Conservation (phyloP, 2,329 filamentous ascomycete genomes). For the Scolecobasidium constrictum region DNA sequence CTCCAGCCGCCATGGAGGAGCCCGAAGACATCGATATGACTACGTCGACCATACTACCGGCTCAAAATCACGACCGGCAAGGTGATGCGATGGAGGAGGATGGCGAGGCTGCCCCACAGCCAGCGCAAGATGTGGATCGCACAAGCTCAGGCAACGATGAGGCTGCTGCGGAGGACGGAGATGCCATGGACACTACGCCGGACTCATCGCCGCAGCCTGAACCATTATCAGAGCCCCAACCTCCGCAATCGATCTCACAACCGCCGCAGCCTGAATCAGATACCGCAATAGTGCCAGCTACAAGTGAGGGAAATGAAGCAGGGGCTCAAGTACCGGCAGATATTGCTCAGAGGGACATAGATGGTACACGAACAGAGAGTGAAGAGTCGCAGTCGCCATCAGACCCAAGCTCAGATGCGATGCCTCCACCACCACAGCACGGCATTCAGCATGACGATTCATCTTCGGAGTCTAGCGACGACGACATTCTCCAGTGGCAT, state of each 20-base stretch:
- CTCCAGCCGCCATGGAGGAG: slow-evolving; percentile 13
- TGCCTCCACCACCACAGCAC: not conserved
- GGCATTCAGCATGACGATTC: slow-evolving; percentile 25
- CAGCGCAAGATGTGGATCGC: slow-evolving; percentile 19
- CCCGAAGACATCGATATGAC: slow-evolving; percentile 22
- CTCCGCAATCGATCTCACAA: too few relatives aligned
- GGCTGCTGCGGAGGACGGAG: slow-evolving; percentile 13
- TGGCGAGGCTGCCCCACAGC: slow-evolving; percentile 9
- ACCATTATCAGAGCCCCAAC: too few relatives aligned
- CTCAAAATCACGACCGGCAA: slow-evolving; percentile 13
- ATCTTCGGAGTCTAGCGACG: slow-evolving; percentile 11
- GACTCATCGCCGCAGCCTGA: slow-evolving; percentile 17
- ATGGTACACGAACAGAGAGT: not conserved
- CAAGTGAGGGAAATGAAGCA: not conserved
- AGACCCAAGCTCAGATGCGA: not conserved
- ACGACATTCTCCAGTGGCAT: slow-evolving; percentile 32
- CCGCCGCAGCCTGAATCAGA: not conserved
- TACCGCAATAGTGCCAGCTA: not conserved
- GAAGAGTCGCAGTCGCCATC: not conserved
- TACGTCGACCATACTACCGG: slow-evolving; percentile 20
- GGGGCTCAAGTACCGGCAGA: not conserved
- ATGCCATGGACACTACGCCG: slow-evolving; percentile 28
- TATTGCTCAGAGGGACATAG: not conserved
- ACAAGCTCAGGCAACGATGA: slow-evolving; percentile 10
- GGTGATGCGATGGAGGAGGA: slow-evolving; percentile 1